phyloP scores from a whole-genome alignment of 225 moss, liverwort and hornwort genomes.

The Physcomitrium patens region DNA sequence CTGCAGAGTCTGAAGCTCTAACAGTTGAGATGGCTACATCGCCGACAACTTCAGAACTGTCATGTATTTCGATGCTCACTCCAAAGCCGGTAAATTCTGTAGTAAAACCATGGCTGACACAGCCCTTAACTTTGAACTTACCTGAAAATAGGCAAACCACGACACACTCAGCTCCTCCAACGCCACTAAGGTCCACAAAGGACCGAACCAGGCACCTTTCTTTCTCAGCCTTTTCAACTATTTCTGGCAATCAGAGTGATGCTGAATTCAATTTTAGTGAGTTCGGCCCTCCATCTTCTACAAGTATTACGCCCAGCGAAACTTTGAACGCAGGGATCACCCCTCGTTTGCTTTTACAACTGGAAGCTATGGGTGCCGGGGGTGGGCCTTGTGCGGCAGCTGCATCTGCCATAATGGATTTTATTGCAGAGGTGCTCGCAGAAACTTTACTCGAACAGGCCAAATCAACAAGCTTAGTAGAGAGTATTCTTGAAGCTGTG shows the following conservation, averaged over 20 bases:
- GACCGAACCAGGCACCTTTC: conserved; percentile 51
- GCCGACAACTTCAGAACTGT: conserved; percentile 42
- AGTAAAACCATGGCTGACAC: conserved; percentile 40
- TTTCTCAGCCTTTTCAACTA: conserved; percentile 52
- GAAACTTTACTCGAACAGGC: conserved; percentile 76
- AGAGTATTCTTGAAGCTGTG: conserved; percentile 78
- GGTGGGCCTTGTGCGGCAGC: conserved; percentile 78
- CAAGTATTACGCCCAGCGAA: conserved; percentile 46
- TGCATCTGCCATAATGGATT: conserved; percentile 81
- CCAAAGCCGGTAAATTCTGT: conserved; percentile 42
- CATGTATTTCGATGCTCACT: conserved; percentile 37
- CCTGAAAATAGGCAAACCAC: conserved; percentile 41
- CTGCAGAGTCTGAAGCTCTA: conserved; percentile 44
- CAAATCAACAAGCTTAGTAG: conserved; percentile 64
- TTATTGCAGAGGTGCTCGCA: conserved; percentile 84
- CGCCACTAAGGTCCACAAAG: conserved; percentile 46
- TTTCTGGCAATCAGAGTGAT: conserved; percentile 51
- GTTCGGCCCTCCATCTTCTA: conserved; percentile 48
- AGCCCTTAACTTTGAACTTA: conserved; percentile 38
- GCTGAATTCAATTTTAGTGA: conserved; percentile 53
- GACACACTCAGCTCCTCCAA: conserved; percentile 51
- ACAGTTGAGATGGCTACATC: conserved; percentile 34
- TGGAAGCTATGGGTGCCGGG: conserved; percentile 71
- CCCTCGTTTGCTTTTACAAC: conserved; percentile 57
- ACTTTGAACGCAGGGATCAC: conserved; percentile 56